Evolutionary conservation across 2,329 filamentous ascomycete species (phyloP).

Genomic region (Cordyceps tenuipes): DNA sequence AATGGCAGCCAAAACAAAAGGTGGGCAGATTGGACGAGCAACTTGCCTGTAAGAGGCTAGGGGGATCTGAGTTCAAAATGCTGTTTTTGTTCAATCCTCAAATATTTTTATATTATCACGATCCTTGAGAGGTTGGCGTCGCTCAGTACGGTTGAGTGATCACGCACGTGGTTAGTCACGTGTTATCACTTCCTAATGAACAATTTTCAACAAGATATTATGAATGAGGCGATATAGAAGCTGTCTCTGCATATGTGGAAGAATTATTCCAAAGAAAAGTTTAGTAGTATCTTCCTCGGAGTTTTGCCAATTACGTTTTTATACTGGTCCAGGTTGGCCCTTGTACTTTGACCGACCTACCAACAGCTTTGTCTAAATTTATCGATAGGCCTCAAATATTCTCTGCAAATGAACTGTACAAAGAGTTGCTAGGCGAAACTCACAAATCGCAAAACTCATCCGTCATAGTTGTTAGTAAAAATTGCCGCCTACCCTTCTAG

Average conservation of each 20-base stretch:
- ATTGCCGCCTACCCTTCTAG: too few species aligned
- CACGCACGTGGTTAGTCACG: not conserved
- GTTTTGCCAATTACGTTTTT: not conserved
- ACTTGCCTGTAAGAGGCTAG: constrained; percentile 1
- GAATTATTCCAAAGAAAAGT: not conserved
- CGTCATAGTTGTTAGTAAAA: too few species aligned
- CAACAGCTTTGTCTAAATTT: not conserved
- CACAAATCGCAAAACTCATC: too few species aligned
- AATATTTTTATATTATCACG: not conserved
- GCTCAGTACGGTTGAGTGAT: not conserved
- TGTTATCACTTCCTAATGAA: not conserved
- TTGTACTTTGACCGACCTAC: not conserved
- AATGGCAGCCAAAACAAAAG: not conserved
- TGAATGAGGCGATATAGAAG: too few species aligned
- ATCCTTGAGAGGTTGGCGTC: not conserved
- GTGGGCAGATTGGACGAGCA: not conserved
- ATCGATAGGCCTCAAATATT: not conserved
- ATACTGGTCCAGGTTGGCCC: not conserved
- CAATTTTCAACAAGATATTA: too few species aligned
- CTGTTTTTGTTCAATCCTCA: not conserved
- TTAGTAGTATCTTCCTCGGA: not conserved
- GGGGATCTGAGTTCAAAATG: not conserved
- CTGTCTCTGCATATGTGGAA: not conserved
- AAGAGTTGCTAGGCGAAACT: too few species aligned
- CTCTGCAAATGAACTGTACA: too few species aligned